Percentiles rank a stretch among this genome's conserved stretches.
Conservation (phyloP, 2,329 filamentous ascomycete species). For the Fusarium redolens region DNA sequence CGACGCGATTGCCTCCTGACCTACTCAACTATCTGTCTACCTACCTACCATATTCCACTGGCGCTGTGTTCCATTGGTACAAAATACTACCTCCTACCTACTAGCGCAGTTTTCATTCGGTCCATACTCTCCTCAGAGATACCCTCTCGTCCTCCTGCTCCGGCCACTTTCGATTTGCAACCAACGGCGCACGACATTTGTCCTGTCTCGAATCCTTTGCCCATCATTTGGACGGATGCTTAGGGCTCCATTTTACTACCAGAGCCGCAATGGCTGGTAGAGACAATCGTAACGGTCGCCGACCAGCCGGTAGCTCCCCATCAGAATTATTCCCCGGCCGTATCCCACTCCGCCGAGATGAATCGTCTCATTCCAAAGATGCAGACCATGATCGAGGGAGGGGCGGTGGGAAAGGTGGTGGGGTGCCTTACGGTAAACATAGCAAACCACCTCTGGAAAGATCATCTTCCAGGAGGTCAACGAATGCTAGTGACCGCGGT, state of each 20-base stretch:
- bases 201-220: not conserved
- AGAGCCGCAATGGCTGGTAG: conserved; percentile 40
- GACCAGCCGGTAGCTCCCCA: conserved; percentile 10
- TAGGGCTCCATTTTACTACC: conserved; percentile 1
- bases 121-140: not conserved
- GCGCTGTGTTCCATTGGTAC: not conserved
- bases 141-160: not conserved
- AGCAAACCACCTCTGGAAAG: conserved; percentile 3
- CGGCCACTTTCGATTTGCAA: not conserved
- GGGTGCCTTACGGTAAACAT: not conserved
- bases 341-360: conserved; percentile 17
- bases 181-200: not conserved
- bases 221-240: conserved; percentile 27
- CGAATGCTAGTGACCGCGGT: conserved; percentile 32
- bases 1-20: not conserved
- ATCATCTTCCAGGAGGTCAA: conserved; percentile 1
- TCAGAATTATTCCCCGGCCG: conserved; percentile 10
- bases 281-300: conserved; percentile 27
- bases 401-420: conserved; percentile 5
- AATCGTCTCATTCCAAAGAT: conserved; percentile 1
- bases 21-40: not conserved
- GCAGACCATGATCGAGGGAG: conserved; percentile 10
- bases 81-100: not conserved
- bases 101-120: not conserved
- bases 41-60: not conserved